A percentile compares a stretch with the other conserved stretches of the same genome.
phyloP scores from a whole-genome alignment of 768 basidiomycete species.

The Tylopilus sp. region DNA sequence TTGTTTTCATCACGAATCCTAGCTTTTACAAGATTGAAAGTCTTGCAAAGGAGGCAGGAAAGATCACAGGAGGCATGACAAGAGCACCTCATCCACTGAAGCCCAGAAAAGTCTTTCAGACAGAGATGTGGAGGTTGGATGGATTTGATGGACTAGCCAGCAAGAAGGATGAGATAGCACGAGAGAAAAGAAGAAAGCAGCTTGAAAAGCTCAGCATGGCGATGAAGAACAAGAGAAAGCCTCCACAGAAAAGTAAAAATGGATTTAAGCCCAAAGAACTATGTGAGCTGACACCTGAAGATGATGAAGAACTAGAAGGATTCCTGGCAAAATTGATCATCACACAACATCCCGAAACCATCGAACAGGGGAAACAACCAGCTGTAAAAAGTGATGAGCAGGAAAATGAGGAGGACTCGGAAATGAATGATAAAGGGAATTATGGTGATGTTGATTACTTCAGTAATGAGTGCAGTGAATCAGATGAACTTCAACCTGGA shows the following conservation, averaged over 20 bases:
- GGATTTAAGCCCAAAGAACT: background rate
- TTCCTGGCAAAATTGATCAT: background rate
- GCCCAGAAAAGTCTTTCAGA: constrained; percentile 1
- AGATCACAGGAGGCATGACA: no score
- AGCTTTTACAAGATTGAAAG: constrained; percentile 2
- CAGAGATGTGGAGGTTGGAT: background rate
- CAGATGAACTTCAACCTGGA: background rate
- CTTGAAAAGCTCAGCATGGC: background rate
- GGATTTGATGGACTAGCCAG: background rate
- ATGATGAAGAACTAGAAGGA: background rate
- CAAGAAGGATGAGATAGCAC: background rate
- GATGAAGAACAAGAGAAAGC: background rate
- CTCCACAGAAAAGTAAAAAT: background rate
- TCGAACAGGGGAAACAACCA: background rate
- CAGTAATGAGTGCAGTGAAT: background rate
- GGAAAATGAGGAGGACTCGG: background rate
- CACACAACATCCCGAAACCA: no score
- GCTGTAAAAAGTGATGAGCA: background rate
- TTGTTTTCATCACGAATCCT: constrained; percentile 1
- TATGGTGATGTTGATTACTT: no score
- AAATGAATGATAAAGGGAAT: no score
- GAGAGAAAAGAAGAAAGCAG: background rate
- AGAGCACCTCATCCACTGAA: background rate
- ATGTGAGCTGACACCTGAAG: background rate
- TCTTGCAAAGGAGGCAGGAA: background rate